Evolutionary conservation across 2,329 filamentous ascomycete genomes (phyloP).

Genomic region (Coniochaeta prunicola): DNA sequence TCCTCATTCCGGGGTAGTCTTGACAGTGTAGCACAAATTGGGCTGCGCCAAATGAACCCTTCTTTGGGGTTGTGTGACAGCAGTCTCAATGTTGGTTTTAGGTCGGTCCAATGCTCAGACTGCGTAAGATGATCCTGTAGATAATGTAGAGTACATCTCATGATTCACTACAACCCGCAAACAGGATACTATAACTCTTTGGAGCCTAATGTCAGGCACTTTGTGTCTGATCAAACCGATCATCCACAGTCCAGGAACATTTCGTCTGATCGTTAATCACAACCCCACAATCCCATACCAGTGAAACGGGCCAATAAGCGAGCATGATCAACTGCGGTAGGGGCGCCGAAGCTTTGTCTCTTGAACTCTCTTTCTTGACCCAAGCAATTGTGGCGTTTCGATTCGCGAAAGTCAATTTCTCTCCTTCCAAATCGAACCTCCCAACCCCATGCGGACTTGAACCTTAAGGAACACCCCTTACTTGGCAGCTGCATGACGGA

Average conservation of each 20-base stretch:
- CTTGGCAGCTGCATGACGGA: no score
- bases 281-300: background rate
- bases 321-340: background rate
- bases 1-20: background rate
- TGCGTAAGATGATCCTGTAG: no score
- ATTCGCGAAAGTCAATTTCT: conserved; percentile 1
- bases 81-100: no score
- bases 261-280: background rate
- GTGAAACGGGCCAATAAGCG: background rate
- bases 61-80: no score
- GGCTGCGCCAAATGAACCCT: background rate
- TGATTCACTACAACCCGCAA: background rate
- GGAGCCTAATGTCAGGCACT: background rate
- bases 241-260: background rate
- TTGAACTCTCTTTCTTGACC: background rate
- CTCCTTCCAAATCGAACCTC: background rate
- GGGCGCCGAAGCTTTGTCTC: background rate
- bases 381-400: background rate
- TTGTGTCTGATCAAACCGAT: background rate
- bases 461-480: background rate
- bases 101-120: no score
- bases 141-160: background rate
- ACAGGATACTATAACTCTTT: background rate
- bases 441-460: background rate
- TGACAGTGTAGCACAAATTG: background rate